Percentiles rank a stretch among this genome's conserved stretches.
Evolutionary conservation across 768 basidiomycete genomes (phyloP).

Genomic region (Amyloporia xantha): DNA sequence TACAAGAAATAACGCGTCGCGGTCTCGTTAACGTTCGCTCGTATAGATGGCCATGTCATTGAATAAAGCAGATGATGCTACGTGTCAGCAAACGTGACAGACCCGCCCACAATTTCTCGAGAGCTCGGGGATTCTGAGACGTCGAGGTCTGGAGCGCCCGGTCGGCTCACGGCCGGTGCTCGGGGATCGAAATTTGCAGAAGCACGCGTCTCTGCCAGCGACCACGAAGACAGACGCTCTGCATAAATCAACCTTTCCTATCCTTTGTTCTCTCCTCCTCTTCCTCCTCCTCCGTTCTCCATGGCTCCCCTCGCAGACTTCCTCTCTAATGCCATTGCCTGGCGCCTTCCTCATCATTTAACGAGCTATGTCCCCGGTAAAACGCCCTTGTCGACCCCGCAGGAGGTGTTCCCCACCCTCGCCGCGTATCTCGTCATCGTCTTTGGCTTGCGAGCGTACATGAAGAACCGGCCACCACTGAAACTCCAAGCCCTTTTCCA

Average conservation of each 20-base stretch:
- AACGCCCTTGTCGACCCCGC: slow-evolving; percentile 74
- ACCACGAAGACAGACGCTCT: slow-evolving; percentile 11
- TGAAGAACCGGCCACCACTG: slow-evolving; percentile 69
- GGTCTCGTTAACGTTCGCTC: too few species aligned
- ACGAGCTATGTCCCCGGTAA: slow-evolving; percentile 62
- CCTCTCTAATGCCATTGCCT: slow-evolving; percentile 50
- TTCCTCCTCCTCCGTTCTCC: slow-evolving; percentile 23
- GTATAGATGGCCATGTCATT: too few species aligned
- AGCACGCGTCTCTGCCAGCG: slow-evolving; percentile 19
- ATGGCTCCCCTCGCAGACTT: slow-evolving; percentile 75
- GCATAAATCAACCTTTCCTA: slow-evolving; percentile 2
- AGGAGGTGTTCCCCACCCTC: slow-evolving; percentile 64
- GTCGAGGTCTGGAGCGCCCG: not conserved
- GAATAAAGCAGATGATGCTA: too few species aligned
- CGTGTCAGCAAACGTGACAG: too few species aligned
- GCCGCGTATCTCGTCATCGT: slow-evolving; percentile 81
- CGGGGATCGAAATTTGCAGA: slow-evolving; percentile 7
- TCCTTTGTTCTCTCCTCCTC: slow-evolving; percentile 9
- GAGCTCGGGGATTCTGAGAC: too few species aligned
- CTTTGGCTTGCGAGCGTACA: slow-evolving; percentile 76
- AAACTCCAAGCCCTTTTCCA: slow-evolving; percentile 84
- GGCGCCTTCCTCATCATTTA: slow-evolving; percentile 49
- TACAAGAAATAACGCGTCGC: too few species aligned
- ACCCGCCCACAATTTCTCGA: too few species aligned
- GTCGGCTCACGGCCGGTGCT: not conserved